Evolutionary conservation across 2,329 filamentous ascomycete species (phyloP).

Genomic region (Botrytis tulipae): DNA sequence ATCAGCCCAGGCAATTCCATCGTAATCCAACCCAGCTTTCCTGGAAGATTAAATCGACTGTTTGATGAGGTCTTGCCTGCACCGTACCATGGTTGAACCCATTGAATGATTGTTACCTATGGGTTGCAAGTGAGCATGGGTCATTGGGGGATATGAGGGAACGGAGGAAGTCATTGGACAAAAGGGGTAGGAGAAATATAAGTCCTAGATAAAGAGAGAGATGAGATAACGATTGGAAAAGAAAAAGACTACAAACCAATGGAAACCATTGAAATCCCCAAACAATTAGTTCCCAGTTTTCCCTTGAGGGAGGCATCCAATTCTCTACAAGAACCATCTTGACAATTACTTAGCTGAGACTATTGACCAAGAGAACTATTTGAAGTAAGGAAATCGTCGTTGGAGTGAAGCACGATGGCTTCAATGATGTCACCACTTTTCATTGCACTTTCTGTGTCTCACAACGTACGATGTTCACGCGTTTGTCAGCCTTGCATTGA

Average conservation of each 20-base stretch:
- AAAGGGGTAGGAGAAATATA: background rate
- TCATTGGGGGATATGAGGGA: background rate
- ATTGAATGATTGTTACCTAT: conserved; percentile 73
- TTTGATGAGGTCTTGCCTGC: conserved; percentile 86
- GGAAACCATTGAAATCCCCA: conserved; percentile 50
- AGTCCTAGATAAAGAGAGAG: background rate
- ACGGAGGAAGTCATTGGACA: background rate
- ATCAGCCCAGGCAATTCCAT: conserved; percentile 84
- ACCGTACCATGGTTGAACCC: conserved; percentile 73
- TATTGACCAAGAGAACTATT: background rate
- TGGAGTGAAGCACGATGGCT: background rate
- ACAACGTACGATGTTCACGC: background rate
- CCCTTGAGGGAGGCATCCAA: conserved; percentile 54
- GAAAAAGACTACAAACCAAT: conserved; percentile 43
- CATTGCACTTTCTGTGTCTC: background rate
- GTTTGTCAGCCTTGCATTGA: background rate
- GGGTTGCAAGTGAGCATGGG: background rate
- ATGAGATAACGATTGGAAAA: background rate
- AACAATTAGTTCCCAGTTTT: conserved; percentile 56
- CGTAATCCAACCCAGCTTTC: conserved; percentile 79
- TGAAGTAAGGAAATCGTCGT: background rate
- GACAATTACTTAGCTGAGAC: background rate
- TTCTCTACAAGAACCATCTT: conserved; percentile 36
- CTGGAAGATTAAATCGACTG: conserved; percentile 80
- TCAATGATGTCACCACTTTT: conserved; percentile 25